Percentiles rank a stretch among this genome's conserved stretches.
phyloP scores from a whole-genome alignment of 257 asterid species.

The Solanum virginianum region DNA sequence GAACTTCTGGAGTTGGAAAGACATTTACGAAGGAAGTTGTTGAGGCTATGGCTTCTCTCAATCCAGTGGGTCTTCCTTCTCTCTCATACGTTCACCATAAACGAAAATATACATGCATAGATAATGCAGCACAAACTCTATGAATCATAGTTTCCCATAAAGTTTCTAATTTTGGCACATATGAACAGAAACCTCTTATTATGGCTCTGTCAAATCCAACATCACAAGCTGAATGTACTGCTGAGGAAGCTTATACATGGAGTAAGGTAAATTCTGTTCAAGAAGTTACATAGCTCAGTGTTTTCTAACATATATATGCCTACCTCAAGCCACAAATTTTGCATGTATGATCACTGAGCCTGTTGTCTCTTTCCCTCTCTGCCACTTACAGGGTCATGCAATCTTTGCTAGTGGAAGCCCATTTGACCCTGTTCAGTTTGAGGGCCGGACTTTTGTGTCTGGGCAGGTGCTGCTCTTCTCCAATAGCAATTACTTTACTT shows the following conservation, averaged over 20 bases:
- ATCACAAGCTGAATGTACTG: slow-evolving; percentile 88
- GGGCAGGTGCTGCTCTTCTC: slow-evolving; percentile 60
- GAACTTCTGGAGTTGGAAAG: slow-evolving; percentile 86
- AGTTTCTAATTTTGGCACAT: neutral
- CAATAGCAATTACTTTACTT: neutral
- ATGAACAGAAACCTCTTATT: slow-evolving; percentile 67
- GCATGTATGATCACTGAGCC: neutral
- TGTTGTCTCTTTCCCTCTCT: neutral
- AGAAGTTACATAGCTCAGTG: neutral
- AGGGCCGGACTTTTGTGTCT: slow-evolving; percentile 48
- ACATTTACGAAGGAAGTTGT: slow-evolving; percentile 71
- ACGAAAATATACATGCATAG: neutral
- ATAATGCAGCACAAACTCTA: neutral
- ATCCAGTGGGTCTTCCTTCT: slow-evolving; percentile 34
- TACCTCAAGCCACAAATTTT: neutral
- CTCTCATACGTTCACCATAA: neutral
- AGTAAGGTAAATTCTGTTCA: slow-evolving; percentile 37
- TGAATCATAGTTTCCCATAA: neutral
- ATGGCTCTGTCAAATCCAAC: slow-evolving; percentile 89
- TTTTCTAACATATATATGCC: neutral
- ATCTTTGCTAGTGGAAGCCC: slow-evolving; percentile 94
- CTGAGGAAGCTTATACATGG: slow-evolving; percentile 90
- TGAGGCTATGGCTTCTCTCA: slow-evolving; percentile 78
- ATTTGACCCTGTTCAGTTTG: slow-evolving; percentile 64
- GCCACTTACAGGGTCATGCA: slow-evolving; percentile 55